A percentile compares a stretch with the other conserved stretches of the same genome.
phyloP scores from a whole-genome alignment of 208 protist species.

The Trypanosoma melophagium region DNA sequence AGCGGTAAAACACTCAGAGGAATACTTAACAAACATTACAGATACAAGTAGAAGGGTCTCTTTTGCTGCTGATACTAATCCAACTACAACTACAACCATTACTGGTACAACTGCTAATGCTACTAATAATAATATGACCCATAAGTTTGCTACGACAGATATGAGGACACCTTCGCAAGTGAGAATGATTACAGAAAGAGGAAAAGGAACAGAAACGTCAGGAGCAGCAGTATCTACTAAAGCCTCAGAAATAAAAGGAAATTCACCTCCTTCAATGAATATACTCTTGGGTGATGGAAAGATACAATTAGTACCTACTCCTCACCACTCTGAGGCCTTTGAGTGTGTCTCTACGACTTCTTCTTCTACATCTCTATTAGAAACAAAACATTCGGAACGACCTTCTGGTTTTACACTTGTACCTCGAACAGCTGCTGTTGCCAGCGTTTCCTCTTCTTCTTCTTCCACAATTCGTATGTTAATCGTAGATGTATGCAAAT shows the following conservation, averaged over 20 bases:
- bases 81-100: not conserved
- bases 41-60: no score
- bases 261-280: not conserved
- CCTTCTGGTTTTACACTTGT: conserved; percentile 30
- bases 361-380: conserved; percentile 26
- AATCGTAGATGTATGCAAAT: conserved; percentile 55
- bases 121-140: not conserved
- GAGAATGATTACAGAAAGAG: not conserved
- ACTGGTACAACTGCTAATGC: not conserved
- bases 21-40: no score
- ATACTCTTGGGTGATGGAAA: not conserved
- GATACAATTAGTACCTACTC: conserved; percentile 27
- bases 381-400: not conserved
- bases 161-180: no score
- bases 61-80: not conserved
- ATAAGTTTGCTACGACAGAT: not conserved
- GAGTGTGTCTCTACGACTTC: conserved; percentile 23
- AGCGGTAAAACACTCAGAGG: not conserved
- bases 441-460: conserved; percentile 13
- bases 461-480: conserved; percentile 13
- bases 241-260: not conserved
- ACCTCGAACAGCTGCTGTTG: conserved; percentile 23
- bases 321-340: not conserved
- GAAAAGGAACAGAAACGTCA: not conserved
- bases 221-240: not conserved